Percentiles rank a stretch among this genome's conserved stretches.
Conservation (phyloP, 2,329 filamentous ascomycete species). For the Venturiaceae sp. region DNA sequence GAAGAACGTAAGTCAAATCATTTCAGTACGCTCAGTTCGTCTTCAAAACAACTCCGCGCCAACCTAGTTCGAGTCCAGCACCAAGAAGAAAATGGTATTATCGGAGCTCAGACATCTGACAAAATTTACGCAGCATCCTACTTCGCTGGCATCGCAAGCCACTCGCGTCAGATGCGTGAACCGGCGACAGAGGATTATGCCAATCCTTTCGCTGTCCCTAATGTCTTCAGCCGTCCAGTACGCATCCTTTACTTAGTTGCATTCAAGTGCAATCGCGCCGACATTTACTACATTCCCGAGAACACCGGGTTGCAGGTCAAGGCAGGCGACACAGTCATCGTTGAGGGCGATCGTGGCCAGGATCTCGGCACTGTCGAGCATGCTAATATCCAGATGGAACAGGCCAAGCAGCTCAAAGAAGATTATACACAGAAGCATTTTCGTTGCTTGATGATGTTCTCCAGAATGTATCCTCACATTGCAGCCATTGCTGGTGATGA, state of each 20-base stretch:
- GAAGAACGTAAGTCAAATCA: conserved; percentile 6
- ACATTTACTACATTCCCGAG: conserved; percentile 95
- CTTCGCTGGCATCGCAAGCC: conserved; percentile 25
- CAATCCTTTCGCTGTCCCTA: conserved; percentile 25
- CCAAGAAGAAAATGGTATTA: not conserved
- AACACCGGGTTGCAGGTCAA: conserved; percentile 87
- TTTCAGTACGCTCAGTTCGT: conserved; percentile 2
- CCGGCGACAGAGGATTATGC: conserved; percentile 15
- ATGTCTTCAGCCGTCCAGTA: conserved; percentile 17
- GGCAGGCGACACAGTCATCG: conserved; percentile 88
- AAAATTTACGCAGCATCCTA: conserved; percentile 18
- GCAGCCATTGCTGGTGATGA: conserved; percentile 7
- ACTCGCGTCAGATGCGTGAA: conserved; percentile 23
- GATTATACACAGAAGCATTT: conserved; percentile 93
- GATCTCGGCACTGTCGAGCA: conserved; percentile 89
- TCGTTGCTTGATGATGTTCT: conserved; percentile 99
- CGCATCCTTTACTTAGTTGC: conserved; percentile 63
- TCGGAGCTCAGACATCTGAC: conserved; percentile 4
- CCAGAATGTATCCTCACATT: conserved; percentile 29
- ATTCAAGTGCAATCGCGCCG: conserved; percentile 92
- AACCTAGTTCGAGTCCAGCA: not conserved
- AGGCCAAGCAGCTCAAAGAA: conserved; percentile 81
- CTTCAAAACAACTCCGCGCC: not conserved
- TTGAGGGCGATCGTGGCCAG: conserved; percentile 92
- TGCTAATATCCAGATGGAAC: conserved; percentile 78